phyloP scores from a whole-genome alignment of 305 asterid species.

The Stenogyne calaminthoides region DNA sequence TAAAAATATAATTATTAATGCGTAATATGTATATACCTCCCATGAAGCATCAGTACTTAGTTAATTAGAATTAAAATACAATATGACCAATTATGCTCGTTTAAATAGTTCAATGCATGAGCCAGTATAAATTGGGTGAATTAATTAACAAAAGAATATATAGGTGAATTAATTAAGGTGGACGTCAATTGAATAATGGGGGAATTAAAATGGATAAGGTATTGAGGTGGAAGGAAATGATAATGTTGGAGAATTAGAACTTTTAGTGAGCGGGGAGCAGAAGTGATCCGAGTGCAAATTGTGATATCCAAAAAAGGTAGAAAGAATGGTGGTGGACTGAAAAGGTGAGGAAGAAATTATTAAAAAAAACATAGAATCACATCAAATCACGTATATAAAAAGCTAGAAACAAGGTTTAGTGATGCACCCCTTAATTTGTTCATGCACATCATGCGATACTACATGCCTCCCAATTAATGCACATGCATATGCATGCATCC shows the following conservation, averaged over 20 bases:
- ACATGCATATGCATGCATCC: too few relatives aligned
- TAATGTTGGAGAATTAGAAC: slow-evolving; percentile 38
- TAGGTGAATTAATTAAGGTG: too few relatives aligned
- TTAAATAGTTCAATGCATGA: too few relatives aligned
- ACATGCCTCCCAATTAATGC: not conserved
- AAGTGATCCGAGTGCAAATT: slow-evolving; percentile 25
- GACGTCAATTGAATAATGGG: too few relatives aligned
- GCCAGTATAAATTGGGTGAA: too few relatives aligned
- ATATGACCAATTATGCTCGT: too few relatives aligned
- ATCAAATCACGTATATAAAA: slow-evolving; percentile 37
- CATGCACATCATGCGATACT: not conserved
- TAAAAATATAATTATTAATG: too few relatives aligned
- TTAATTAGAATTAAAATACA: too few relatives aligned
- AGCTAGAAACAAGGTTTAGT: not conserved
- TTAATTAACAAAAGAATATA: too few relatives aligned
- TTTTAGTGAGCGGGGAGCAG: slow-evolving; percentile 43
- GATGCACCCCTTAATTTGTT: not conserved
- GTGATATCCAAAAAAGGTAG: slow-evolving; percentile 25
- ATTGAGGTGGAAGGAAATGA: not conserved
- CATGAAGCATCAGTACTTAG: too few relatives aligned
- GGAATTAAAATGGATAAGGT: not conserved
- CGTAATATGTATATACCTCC: too few relatives aligned
- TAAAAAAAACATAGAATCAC: slow-evolving; percentile 33
- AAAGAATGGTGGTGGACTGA: slow-evolving; percentile 34
- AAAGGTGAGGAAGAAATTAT: slow-evolving; percentile 13